Base-by-base conservation (phyloP, 1,139 yeast genomes). In the Saccharomyces hybrid region DNA sequence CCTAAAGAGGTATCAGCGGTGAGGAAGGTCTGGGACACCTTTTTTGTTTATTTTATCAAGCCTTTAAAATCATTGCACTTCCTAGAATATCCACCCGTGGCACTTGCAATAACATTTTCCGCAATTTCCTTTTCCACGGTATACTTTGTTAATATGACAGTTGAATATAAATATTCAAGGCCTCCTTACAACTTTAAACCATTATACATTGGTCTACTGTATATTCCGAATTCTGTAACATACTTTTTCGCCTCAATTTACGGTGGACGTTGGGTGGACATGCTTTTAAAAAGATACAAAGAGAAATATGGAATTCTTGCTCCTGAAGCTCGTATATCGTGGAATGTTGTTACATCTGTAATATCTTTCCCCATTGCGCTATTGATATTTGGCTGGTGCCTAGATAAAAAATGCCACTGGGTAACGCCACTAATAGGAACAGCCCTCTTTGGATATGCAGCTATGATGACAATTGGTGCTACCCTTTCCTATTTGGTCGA, bases 191-290 rank as follows among this genome's bases (percentile, higher is more conserved):
- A 82, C 60, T 88, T 86, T 74, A 73, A 75, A 46, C 70, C 86
- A 1, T 71, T 88, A 53, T 78, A 84, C 55, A 78, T 85, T 52
- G 97, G 97, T 48, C 74, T 89, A 46, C 76, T 86, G 58, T 89
- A 88, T 70, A 82, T 89, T 46, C 96, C 96, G 46, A 88, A 88
- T 68, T 87, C 96, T 0, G 79, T 87, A 16, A 83, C 93, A 0
- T 88, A 88, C 64, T 72, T 88, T 41, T 62, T 84, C 49, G 93
- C 95, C 0, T 84, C 93, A 2, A 70, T 88, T 14, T 73, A 80
- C 56, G 95, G 95, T 31, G 97, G 97, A 1, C 77, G 78, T 58
- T 88, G 93, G 87, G 83, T 83, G 55, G 97, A 89, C 69, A 67
- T 72, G 42, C 72, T 87, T 47, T 72, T 88, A 50, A 75, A 72